phyloP scores from a whole-genome alignment of 164 flowering plant genomes.

The Dillenia suffruticosa region DNA sequence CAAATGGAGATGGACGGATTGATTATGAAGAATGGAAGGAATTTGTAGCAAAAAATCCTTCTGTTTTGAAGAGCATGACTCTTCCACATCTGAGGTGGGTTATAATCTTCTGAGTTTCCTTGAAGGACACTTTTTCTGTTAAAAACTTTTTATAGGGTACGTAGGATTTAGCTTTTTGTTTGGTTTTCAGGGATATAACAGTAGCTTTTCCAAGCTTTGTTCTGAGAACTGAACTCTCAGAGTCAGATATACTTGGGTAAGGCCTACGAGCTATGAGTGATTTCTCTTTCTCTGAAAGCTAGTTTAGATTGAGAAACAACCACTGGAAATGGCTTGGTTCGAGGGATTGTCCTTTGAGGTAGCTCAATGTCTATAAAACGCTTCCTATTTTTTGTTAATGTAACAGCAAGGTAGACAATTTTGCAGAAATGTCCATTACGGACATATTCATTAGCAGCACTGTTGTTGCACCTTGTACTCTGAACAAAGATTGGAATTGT shows the following conservation, averaged over 20 bases:
- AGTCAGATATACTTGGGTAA: constrained; percentile 19
- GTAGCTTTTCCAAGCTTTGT: constrained; percentile 56
- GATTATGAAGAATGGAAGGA: constrained; percentile 73
- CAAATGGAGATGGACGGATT: constrained; percentile 68
- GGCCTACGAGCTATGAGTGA: too few species aligned
- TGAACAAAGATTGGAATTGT: too few species aligned
- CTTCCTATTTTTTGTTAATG: too few species aligned
- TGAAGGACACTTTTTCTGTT: background rate
- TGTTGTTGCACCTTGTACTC: too few species aligned
- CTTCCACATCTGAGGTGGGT: constrained; percentile 64
- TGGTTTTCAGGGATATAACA: constrained; percentile 47
- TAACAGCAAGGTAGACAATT: too few species aligned
- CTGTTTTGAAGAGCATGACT: constrained; percentile 70
- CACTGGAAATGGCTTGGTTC: too few species aligned
- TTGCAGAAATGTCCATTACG: too few species aligned
- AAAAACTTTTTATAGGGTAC: background rate
- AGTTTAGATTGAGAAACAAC: too few species aligned
- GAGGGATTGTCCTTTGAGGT: too few species aligned
- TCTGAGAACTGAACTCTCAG: constrained; percentile 27
- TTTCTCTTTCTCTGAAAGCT: too few species aligned
- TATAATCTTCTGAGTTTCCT: background rate
- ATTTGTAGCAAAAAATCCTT: constrained; percentile 54
- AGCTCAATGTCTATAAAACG: too few species aligned
- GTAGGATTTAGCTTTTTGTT: constrained; percentile 1
- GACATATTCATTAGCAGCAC: too few species aligned